A percentile compares a stretch with the other conserved stretches of the same genome.
These are phyloP conservation scores for Dictyostelium capitatum DNA, from an alignment of 78 protist species.

Conservation along the genomic window DNA sequence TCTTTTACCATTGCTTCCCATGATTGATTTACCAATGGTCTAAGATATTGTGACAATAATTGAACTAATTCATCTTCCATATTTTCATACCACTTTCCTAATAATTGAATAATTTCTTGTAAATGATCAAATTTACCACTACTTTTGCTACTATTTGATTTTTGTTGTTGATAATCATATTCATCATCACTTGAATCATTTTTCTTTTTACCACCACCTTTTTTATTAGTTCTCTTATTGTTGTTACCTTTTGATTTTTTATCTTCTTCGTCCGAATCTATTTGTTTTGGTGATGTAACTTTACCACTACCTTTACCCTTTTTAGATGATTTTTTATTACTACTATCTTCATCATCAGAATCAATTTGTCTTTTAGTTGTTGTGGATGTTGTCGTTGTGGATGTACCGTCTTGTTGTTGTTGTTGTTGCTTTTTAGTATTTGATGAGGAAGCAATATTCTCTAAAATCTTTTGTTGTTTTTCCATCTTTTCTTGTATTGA, in stretches of 20 bases:
- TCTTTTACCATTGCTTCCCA: slow-evolving; percentile 74
- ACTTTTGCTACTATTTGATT: neutral
- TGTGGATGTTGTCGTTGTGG: neutral
- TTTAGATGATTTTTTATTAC: neutral
- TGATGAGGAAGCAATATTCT: slow-evolving; percentile 11
- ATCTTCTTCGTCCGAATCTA: slow-evolving; percentile 25
- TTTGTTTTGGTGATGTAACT: neutral
- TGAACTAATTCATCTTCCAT: slow-evolving; percentile 75
- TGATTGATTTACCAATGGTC: slow-evolving; percentile 57
- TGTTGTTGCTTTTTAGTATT: neutral
- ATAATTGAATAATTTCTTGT: slow-evolving; percentile 50
- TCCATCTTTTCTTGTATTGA: slow-evolving; percentile 60
- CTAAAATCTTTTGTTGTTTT: slow-evolving; percentile 26
- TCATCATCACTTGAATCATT: slow-evolving; percentile 29
- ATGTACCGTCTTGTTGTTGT: neutral
- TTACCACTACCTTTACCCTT: slow-evolving; percentile 3
- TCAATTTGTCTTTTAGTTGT: neutral
- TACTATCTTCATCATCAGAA: neutral
- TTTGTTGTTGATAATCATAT: slow-evolving; percentile 27
- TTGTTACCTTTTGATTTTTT: slow-evolving; percentile 21
- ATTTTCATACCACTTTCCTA: slow-evolving; percentile 59
- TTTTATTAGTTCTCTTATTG: neutral
- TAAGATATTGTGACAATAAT: slow-evolving; percentile 50
- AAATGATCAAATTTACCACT: slow-evolving; percentile 50
- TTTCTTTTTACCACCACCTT: slow-evolving; percentile 5